These are phyloP conservation scores for Hortaea sp. DNA, from an alignment of 2,329 filamentous ascomycete species.

Conservation along the genomic window DNA sequence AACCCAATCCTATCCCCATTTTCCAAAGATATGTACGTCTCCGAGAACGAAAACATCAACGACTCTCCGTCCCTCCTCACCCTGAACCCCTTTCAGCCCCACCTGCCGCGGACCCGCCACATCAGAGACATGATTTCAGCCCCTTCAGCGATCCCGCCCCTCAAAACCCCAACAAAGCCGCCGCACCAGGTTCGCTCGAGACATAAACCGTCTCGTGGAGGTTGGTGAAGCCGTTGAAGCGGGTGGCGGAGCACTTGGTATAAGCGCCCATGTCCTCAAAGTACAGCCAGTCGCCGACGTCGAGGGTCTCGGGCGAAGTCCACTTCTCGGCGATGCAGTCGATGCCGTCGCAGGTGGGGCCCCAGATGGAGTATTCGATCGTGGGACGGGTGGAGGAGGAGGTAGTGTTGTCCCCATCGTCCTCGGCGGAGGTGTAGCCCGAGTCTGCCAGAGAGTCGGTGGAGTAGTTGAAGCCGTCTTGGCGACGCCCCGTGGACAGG, in stretches of 20 bases:
- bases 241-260: slow-evolving; percentile 93
- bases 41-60: no score
- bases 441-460: slow-evolving; percentile 22
- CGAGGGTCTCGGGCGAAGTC: slow-evolving; percentile 63
- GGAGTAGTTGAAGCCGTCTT: slow-evolving; percentile 23
- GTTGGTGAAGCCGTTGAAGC: slow-evolving; percentile 95
- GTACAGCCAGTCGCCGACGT: slow-evolving; percentile 96
- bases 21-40: no score
- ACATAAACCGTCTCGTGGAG: slow-evolving; percentile 89
- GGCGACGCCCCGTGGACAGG: slow-evolving; percentile 34
- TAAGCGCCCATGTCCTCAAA: slow-evolving; percentile 99
- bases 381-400: slow-evolving; percentile 22
- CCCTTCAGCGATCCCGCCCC: no score
- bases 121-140: no score
- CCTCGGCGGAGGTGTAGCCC: slow-evolving; percentile 23
- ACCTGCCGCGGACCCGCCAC: no score
- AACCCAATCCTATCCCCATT: no score
- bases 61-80: not conserved
- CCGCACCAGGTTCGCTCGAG: slow-evolving; percentile 82
- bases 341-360: slow-evolving; percentile 94
- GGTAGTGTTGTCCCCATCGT: slow-evolving; percentile 34
- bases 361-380: slow-evolving; percentile 92
- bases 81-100: not conserved
- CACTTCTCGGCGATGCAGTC: slow-evolving; percentile 83
- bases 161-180: slow-evolving; percentile 50